Percentiles rank a stretch among this genome's conserved stretches.
Conservation (phyloP, 139 green algal genomes). For the Choricystis sp. region DNA sequence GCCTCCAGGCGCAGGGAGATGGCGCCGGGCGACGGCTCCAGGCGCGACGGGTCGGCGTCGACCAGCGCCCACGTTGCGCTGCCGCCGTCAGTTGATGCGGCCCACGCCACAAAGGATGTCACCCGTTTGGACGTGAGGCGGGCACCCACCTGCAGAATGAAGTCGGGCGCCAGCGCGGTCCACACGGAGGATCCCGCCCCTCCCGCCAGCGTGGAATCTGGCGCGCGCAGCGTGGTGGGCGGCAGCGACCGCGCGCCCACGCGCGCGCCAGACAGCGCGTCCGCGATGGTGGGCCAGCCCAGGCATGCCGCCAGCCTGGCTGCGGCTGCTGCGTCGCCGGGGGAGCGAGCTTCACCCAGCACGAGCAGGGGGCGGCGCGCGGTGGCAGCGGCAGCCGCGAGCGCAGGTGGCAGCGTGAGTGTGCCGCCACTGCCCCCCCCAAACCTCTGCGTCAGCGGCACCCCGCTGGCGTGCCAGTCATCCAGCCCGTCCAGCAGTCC, state of each 20-base stretch:
- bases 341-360: slow-evolving; percentile 39
- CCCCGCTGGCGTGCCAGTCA: slow-evolving; percentile 4
- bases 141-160: slow-evolving; percentile 63
- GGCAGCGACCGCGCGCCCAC: slow-evolving; percentile 16
- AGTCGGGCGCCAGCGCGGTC: slow-evolving; percentile 44
- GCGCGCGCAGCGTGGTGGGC: neutral
- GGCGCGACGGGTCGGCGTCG: slow-evolving; percentile 19
- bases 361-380: slow-evolving; percentile 55
- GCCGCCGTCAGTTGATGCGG: neutral
- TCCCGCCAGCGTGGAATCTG: neutral
- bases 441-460: neutral
- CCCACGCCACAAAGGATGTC: slow-evolving; percentile 57
- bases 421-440: neutral
- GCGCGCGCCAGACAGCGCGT: slow-evolving; percentile 65
- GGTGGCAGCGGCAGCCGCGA: slow-evolving; percentile 8
- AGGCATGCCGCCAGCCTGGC: slow-evolving; percentile 30
- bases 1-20: neutral
- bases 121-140: slow-evolving; percentile 79
- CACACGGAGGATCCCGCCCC: slow-evolving; percentile 13
- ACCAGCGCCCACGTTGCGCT: slow-evolving; percentile 11
- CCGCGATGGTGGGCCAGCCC: slow-evolving; percentile 70
- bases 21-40: slow-evolving; percentile 52
- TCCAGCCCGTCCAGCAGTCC: slow-evolving; percentile 1
- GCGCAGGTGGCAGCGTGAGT: neutral
- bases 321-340: slow-evolving; percentile 38